Evolutionary conservation across 805 yeast species (phyloP), one percentile per base, ranked within the genome.

Genomic region (Jamesozyma jinghongensis): DNA sequence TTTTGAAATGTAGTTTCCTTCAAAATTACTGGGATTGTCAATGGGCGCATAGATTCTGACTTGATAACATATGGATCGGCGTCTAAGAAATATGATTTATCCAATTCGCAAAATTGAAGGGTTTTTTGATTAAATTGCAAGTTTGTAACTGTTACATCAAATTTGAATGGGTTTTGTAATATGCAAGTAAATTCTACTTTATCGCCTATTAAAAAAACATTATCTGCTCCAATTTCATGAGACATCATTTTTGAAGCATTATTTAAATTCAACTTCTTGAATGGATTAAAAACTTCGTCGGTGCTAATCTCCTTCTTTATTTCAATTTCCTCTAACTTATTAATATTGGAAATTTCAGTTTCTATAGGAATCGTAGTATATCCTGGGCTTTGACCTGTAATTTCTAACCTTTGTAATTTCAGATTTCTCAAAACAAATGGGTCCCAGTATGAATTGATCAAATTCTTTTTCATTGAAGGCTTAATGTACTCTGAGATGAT

Each of bases 101-200:
- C 49, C 3, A 59, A 29, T 27, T 46, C 47, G 36, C 54, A 48
- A 44, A 32, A 52, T 22, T 62, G 61, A 5, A 59, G 45, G 14
- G 63, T 58, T 1, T 47, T 39, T 4, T 63, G 51, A 4, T 52
- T 48, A 2, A 81, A 60, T 30, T 62, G 52, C 3, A 81, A 53
- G 25, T 71, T 71, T 16, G 67, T 65, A 4, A 88, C 62, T 30
- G 75, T 79, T 12, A 88, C 63, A 32, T 81, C 85, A 58, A 85
- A 85, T 5, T 74, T 73, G 62, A 77, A 85, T 7, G 95, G 95
- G 56, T 90, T 90, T 53, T 82, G 87, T 7, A 88, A 52, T 3
- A 67, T 63, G 2, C 85, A 63, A 5, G 65, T 56, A 14, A 83
- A 65, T 42, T 77, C 81, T 11, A 75, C 72, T 4, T 73, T 66